A percentile compares a stretch with the other conserved stretches of the same genome.
Evolutionary conservation across 306 rosid species (phyloP).

Genomic region (Fagus sylvatica): DNA sequence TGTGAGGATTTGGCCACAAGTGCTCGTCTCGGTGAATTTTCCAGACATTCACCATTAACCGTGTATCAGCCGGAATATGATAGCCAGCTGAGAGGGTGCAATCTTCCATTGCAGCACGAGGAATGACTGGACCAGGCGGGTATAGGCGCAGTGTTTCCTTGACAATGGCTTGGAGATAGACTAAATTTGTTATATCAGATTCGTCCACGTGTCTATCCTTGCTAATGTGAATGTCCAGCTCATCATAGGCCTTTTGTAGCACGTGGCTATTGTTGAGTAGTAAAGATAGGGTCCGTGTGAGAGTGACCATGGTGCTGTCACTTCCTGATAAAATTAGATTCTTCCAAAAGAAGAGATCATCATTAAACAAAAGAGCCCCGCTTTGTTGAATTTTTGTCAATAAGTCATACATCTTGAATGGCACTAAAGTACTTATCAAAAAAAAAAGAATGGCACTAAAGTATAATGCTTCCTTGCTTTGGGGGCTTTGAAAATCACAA

Average conservation of each 20-base stretch:
- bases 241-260: conserved; percentile 31
- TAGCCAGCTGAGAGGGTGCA: conserved; percentile 45
- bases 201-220: conserved; percentile 34
- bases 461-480: too few relatives aligned
- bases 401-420: too few relatives aligned
- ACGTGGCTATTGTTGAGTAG: conserved; percentile 30
- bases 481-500: too few relatives aligned
- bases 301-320: conserved; percentile 34
- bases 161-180: conserved; percentile 42
- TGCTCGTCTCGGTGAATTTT: conserved; percentile 41
- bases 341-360: conserved; percentile 19
- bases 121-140: conserved; percentile 38
- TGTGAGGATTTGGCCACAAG: conserved; percentile 33
- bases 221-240: conserved; percentile 32
- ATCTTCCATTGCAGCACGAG: conserved; percentile 26
- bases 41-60: conserved; percentile 41
- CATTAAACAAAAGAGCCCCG: background rate
- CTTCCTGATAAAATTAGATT: conserved; percentile 47
- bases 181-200: conserved; percentile 34
- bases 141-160: conserved; percentile 46
- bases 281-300: conserved; percentile 42
- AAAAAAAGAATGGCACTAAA: too few relatives aligned
- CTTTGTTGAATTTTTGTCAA: too few relatives aligned
- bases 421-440: too few relatives aligned
- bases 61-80: conserved; percentile 39